Base-by-base conservation (phyloP, 352 stramenopile genomes). In the Pythium aphanidermatum region DNA sequence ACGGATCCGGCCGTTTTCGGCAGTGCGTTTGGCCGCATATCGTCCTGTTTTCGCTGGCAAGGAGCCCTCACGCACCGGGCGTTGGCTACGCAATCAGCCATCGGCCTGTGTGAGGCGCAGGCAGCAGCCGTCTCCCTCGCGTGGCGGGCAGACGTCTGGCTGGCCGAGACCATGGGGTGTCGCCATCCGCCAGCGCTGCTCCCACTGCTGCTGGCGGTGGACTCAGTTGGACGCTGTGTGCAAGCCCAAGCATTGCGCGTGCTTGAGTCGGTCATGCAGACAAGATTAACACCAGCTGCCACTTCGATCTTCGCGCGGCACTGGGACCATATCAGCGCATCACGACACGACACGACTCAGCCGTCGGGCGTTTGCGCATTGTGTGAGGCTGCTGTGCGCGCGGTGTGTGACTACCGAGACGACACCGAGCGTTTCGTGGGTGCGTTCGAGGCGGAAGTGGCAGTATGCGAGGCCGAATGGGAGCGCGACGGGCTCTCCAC, bases 391-490 rank as follows among this genome's bases (percentile, higher is more conserved):
- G 31, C 34, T 14, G 42, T 60, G 9, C 38, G 42, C 17, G 40
- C 45, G 0, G 38, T 57, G 13, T 53, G 54, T 26, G n/a, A n/a
- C 14, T 62, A 58, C 29, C 54, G 46, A 10, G 46, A 58, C 6
- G 47, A 34, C 13, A 58, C 47, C 1, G 41, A 62, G 23, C 23
- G 13, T 3, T 62, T 62, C 36, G 28, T 42, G 27, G 49, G 21
- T 14, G 46, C 25, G 16, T 53, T 62, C 11, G 54, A 62, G 23
- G 28, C 40, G 27, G 16, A 35, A 14, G 40, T 62, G n/a, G 23
- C 16, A 16, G 29, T 32, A 2, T 34, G 37, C 19, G 46, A 62
- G 29, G 47, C 23, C 7, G 12, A 44, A 5, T 58, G 47, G 54
- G 54, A 62, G 29, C 12, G 23, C 4, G 36, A 45, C 4, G 47